Evolutionary conservation across 2,329 filamentous ascomycete species (phyloP), one percentile per base, ranked within the genome.

Genomic region (Fusarium chlamydosporum): DNA sequence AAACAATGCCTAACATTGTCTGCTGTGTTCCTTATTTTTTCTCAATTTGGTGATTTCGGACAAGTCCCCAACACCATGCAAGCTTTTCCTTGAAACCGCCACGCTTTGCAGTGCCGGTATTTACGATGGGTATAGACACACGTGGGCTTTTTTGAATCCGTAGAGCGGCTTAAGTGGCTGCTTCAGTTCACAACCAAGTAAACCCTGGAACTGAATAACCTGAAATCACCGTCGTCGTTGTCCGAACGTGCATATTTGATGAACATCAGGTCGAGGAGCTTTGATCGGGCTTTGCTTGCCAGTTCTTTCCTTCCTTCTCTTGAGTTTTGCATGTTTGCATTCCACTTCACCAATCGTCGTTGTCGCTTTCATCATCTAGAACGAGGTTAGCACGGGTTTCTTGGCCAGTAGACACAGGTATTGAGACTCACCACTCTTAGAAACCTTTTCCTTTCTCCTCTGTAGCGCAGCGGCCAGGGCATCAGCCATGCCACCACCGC

Each of bases 371-470:
- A 72, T 94, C 91, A 82, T 94, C 92, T 94, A 70, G 34, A 67
- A 23, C 6, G 16, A 23, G 54, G 65, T 74, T 57, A 61, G 66
- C 37, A 57, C 4, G 33, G 6, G 15, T 33, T 47, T 40, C 40
- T 46, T 23, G 23, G 41, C 20, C 42, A 59, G 50, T 37, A 18
- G n/a, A 42, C 15, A 16, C 3, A 52, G 15, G 9, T 42, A 10
- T 6, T 40, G n/a, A 53, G 53, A 91, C 92, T 89, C 88, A 97
- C 95, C 95, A 85, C 93, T 97, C 78, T 92, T 91, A 81, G 92
- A 93, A 78, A 97, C 95, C 85, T 97, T 97, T 80, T 93, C 89
- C 84, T 97, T 97, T 79, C 95, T 87, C 82, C 92, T 92, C 76
- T 91, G 88, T 73, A 94, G 80, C 59, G 91, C 92, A 63, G 89